These are phyloP conservation scores for Cystobasidium slooffiae DNA, from an alignment of 1,284 basidiomycete genomes.

Conservation along the genomic window DNA sequence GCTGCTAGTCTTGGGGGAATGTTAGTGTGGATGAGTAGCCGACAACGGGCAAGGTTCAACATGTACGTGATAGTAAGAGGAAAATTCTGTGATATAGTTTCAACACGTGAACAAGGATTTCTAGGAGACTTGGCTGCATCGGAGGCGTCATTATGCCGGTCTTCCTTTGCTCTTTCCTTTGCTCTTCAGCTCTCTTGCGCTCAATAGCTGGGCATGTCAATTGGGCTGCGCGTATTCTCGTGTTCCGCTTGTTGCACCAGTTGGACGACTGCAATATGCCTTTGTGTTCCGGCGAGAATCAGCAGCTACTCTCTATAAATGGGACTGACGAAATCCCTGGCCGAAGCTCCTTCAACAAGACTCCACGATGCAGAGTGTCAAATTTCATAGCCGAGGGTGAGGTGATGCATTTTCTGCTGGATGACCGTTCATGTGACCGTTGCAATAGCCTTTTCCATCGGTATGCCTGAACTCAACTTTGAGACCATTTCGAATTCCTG, in stretches of 20 bases:
- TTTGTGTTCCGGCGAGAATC: too few species aligned
- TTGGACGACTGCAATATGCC: too few species aligned
- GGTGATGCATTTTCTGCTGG: not conserved
- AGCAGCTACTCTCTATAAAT: too few species aligned
- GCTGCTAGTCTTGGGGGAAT: not conserved
- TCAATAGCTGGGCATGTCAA: too few species aligned
- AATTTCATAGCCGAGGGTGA: not conserved
- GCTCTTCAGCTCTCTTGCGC: too few species aligned
- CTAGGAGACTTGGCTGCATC: not conserved
- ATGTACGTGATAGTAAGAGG: not conserved
- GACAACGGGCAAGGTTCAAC: slow-evolving; percentile 1
- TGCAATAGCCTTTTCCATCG: slow-evolving; percentile 29
- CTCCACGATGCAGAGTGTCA: too few species aligned
- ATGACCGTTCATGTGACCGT: slow-evolving; percentile 14
- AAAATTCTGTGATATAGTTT: slow-evolving; percentile 22
- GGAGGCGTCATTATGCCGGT: not conserved
- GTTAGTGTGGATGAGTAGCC: not conserved
- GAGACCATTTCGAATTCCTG: slow-evolving; percentile 44
- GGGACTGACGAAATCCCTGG: too few species aligned
- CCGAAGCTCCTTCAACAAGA: too few species aligned
- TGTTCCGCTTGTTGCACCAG: too few species aligned
- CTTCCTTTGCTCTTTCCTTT: not conserved
- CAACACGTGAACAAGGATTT: slow-evolving; percentile 7
- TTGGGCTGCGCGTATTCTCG: too few species aligned
- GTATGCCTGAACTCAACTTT: slow-evolving; percentile 43